phyloP scores from a whole-genome alignment of 2,329 filamentous ascomycete genomes.

The Fusarium sp. region DNA sequence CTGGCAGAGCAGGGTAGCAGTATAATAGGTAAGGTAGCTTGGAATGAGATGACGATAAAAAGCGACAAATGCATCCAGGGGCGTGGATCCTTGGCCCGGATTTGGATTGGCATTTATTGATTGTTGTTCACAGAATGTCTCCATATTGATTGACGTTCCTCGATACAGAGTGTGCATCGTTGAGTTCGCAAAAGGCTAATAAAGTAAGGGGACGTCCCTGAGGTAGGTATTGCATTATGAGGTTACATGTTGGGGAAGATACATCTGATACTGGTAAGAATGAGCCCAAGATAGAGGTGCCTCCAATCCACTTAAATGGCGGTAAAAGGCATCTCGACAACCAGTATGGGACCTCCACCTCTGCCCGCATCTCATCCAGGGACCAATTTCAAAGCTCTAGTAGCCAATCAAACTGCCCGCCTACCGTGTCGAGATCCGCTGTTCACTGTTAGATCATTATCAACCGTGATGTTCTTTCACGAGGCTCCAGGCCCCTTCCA shows the following conservation, averaged over 20 bases:
- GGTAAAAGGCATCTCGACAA: conserved; percentile 23
- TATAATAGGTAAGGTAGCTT: neutral
- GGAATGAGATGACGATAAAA: conserved; percentile 8
- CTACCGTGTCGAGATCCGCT: conserved; percentile 10
- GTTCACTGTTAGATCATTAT: neutral
- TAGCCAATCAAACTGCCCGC: conserved; percentile 17
- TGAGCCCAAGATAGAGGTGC: conserved; percentile 13
- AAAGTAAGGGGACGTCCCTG: conserved; percentile 26
- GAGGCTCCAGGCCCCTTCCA: conserved; percentile 20
- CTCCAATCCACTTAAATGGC: conserved; percentile 23
- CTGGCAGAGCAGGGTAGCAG: conserved; percentile 1
- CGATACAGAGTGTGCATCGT: conserved; percentile 29
- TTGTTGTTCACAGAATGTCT: conserved; percentile 16
- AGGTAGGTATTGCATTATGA: conserved; percentile 13
- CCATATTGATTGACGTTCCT: conserved; percentile 33
- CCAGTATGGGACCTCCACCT: conserved; percentile 22
- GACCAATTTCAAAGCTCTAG: conserved; percentile 21
- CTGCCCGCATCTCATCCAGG: conserved; percentile 25
- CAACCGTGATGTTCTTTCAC: conserved; percentile 10
- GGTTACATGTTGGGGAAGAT: conserved; percentile 26
- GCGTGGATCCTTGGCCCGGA: conserved; percentile 19
- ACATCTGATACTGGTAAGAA: conserved; percentile 15
- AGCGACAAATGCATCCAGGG: neutral
- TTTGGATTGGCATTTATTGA: conserved; percentile 21
- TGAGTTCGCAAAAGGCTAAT: conserved; percentile 21